A percentile compares a stretch with the other conserved stretches of the same genome.
phyloP scores from a whole-genome alignment of 2,329 filamentous ascomycete genomes.

The Clarireedia paspali region DNA sequence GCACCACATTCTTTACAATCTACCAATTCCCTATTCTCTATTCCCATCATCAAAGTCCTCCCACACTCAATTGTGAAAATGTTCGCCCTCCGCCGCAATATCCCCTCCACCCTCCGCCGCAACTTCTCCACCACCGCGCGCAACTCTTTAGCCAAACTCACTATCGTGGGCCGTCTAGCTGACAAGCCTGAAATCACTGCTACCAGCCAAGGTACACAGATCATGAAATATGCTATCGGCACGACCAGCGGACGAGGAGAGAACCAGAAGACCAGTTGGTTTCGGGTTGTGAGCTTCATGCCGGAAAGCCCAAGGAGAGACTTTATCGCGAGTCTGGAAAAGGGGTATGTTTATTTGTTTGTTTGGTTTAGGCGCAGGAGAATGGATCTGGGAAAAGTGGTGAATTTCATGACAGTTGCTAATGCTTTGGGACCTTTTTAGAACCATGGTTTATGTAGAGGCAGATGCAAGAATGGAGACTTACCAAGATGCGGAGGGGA shows the following conservation, averaged over 20 bases:
- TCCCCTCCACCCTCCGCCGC: conserved; percentile 43
- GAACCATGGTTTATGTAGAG: conserved; percentile 74
- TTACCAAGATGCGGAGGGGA: conserved; percentile 65
- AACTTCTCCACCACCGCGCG: conserved; percentile 66
- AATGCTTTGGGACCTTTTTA: conserved; percentile 30
- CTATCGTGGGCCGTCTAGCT: conserved; percentile 78
- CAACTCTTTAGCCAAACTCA: conserved; percentile 64
- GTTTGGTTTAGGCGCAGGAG: not conserved
- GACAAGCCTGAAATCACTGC: conserved; percentile 67
- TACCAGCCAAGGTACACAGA: conserved; percentile 62
- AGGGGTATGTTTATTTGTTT: conserved; percentile 60
- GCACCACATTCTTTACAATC: not conserved
- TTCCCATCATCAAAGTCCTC: not conserved
- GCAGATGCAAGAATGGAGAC: conserved; percentile 65
- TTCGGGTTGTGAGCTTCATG: conserved; percentile 66
- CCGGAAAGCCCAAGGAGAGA: conserved; percentile 63
- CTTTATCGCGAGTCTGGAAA: conserved; percentile 63
- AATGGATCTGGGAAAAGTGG: not conserved
- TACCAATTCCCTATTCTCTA: not conserved
- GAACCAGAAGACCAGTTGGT: conserved; percentile 77
- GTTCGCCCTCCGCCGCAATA: conserved; percentile 32
- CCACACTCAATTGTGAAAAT: conserved; percentile 12
- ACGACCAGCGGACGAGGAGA: conserved; percentile 59
- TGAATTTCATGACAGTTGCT: too few relatives aligned
- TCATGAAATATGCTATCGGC: conserved; percentile 72